Percentiles rank a stretch among this genome's conserved stretches.
phyloP scores from a whole-genome alignment of 306 rosid genomes.

The cucumber (Cucumis sativus) region DNA sequence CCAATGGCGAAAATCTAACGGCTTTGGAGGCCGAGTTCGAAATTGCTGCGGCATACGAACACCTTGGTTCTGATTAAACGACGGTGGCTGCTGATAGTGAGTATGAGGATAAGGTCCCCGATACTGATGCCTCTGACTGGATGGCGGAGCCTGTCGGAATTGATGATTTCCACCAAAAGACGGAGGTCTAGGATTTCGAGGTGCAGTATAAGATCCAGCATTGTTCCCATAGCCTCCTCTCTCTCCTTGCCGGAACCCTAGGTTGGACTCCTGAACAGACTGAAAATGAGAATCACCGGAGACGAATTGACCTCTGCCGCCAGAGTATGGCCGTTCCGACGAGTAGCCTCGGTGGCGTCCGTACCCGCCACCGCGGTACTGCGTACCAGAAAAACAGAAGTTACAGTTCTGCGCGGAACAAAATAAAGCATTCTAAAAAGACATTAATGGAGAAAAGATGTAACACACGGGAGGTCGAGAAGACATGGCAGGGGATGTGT shows the following conservation, averaged over 20 bases:
- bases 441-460: neutral
- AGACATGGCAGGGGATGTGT: conserved; percentile 29
- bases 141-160: conserved; percentile 15
- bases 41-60: conserved; percentile 11
- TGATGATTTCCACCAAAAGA: conserved; percentile 3
- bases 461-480: conserved; percentile 29
- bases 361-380: conserved; percentile 48
- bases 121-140: conserved; percentile 7
- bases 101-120: conserved; percentile 14
- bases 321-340: conserved; percentile 26
- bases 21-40: conserved; percentile 22
- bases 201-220: conserved; percentile 10
- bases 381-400: conserved; percentile 5
- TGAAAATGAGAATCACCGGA: conserved; percentile 44
- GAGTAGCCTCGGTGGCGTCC: conserved; percentile 30
- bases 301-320: conserved; percentile 29
- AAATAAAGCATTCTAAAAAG: neutral
- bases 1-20: conserved; percentile 59
- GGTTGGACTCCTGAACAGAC: conserved; percentile 48
- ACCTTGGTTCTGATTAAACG: conserved; percentile 9
- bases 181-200: conserved; percentile 14
- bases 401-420: neutral
- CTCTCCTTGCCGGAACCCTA: conserved; percentile 38
- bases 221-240: conserved; percentile 24
- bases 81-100: conserved; percentile 13